Evolutionary conservation across 257 asterid species (phyloP).

Genomic region (Forsythia viridissima): DNA sequence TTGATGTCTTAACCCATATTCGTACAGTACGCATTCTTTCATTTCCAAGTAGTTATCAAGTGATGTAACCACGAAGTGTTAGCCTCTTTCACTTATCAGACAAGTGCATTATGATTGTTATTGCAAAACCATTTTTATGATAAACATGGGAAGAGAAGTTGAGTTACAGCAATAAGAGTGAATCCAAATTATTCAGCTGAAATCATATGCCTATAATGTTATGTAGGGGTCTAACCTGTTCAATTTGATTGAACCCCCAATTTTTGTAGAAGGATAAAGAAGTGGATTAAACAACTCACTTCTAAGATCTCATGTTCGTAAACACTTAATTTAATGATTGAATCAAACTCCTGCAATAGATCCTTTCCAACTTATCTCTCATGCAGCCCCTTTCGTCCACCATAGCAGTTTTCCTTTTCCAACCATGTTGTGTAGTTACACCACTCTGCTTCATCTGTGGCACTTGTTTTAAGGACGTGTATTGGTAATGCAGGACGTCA

Average conservation of each 20-base stretch:
- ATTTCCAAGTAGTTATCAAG: not conserved
- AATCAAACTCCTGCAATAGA: not conserved
- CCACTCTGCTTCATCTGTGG: too few species aligned
- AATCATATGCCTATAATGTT: not conserved
- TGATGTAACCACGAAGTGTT: not conserved
- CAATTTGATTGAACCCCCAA: not conserved
- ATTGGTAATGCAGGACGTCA: too few species aligned
- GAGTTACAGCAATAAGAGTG: not conserved
- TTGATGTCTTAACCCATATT: not conserved
- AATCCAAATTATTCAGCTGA: not conserved
- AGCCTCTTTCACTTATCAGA: not conserved
- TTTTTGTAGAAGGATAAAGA: not conserved
- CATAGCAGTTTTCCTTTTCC: too few species aligned
- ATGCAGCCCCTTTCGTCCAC: not conserved
- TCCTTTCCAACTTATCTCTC: not conserved
- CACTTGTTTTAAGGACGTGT: too few species aligned
- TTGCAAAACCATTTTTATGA: not conserved
- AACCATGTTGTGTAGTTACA: too few species aligned
- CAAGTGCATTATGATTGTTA: not conserved
- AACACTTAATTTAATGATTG: not conserved
- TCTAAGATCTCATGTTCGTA: not conserved
- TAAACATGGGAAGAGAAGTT: not conserved
- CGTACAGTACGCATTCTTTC: not conserved
- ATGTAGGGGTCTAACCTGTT: not conserved
- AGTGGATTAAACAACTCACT: not conserved